A percentile compares a stretch with the other conserved stretches of the same genome.
phyloP scores from a whole-genome alignment of 371 early-diverging fungal genomes.

The Mucor lusitanicus region DNA sequence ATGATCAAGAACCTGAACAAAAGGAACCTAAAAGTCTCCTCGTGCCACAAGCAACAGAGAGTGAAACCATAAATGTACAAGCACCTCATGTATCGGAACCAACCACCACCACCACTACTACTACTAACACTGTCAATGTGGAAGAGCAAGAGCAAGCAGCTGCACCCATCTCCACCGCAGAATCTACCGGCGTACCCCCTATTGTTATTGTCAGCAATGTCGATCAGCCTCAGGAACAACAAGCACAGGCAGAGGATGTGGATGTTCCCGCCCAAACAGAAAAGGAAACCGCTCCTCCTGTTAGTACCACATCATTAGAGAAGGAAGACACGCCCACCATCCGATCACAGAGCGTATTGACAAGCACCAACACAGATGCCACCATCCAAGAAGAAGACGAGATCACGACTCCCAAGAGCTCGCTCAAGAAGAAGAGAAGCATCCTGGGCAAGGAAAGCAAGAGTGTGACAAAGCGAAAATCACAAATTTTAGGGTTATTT shows the following conservation, averaged over 20 bases:
- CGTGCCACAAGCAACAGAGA: neutral
- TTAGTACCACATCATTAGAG: neutral
- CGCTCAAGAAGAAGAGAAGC: conserved; percentile 5
- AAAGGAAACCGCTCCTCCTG: neutral
- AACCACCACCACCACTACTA: too few relatives aligned
- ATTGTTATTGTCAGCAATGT: neutral
- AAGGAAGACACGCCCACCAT: conserved; percentile 8
- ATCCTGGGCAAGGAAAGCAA: conserved; percentile 9
- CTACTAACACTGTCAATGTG: neutral
- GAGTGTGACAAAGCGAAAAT: conserved; percentile 25
- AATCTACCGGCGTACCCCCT: neutral
- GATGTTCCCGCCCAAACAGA: neutral
- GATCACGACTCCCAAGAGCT: neutral
- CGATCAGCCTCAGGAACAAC: neutral
- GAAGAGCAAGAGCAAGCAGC: neutral
- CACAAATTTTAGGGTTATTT: conserved; percentile 25
- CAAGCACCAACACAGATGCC: conserved; percentile 2
- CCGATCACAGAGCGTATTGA: conserved; percentile 3
- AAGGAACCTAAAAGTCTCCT: neutral
- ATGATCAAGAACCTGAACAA: neutral
- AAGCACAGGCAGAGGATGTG: neutral
- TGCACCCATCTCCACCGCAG: neutral
- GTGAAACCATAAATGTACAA: neutral
- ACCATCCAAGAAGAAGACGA: conserved; percentile 3
- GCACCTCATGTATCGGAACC: neutral